Conservation (phyloP, 257 asterid species). For the Nicotiana tabacum region DNA sequence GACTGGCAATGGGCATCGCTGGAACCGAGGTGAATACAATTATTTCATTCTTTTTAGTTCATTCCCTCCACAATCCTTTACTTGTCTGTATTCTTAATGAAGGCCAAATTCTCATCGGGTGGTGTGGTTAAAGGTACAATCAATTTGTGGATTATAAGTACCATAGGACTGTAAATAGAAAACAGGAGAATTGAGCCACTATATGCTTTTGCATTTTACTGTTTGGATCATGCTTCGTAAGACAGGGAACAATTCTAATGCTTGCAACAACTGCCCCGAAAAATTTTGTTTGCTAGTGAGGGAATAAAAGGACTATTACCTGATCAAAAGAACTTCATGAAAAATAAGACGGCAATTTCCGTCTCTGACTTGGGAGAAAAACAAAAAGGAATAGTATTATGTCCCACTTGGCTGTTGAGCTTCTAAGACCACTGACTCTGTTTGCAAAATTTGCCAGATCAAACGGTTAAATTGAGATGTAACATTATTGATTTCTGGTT, state of each 20-base stretch:
- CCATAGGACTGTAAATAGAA: not conserved
- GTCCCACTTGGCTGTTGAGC: not conserved
- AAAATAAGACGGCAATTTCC: not conserved
- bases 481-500: not conserved
- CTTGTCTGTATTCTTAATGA: not conserved
- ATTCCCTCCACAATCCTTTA: not conserved
- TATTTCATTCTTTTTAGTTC: not conserved
- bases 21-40: slow-evolving; percentile 27
- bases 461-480: not conserved
- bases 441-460: not conserved
- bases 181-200: not conserved
- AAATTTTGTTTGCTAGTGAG: not conserved
- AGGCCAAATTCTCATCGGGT: not conserved
- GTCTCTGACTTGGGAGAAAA: not conserved
- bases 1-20: slow-evolving; percentile 35
- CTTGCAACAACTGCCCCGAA: not conserved
- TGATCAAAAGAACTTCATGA: not conserved
- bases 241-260: not conserved
- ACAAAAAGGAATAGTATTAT: not conserved
- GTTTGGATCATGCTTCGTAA: not conserved
- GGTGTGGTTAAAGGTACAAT: not conserved
- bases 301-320: not conserved
- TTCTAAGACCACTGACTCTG: not conserved
- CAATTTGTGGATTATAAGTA: not conserved
- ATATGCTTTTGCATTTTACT: not conserved